A percentile compares a stretch with the other conserved stretches of the same genome.
Conservation (phyloP, 306 rosid species). For the Gastrolobium bilobum region DNA sequence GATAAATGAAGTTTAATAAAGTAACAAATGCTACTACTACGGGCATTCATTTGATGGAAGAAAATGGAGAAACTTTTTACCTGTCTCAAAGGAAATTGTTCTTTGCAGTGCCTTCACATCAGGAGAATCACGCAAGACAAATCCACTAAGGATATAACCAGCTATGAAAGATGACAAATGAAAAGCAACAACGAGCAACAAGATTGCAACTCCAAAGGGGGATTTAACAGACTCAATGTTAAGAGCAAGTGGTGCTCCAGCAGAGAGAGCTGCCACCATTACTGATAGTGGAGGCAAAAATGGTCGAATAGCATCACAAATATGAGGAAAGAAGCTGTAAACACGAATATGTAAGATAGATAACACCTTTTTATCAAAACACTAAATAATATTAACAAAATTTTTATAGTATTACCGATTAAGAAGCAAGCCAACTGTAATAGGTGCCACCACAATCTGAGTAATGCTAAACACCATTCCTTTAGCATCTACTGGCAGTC, state of each 20-base stretch:
- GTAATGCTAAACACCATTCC: constrained; percentile 95
- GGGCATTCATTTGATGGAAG: constrained; percentile 27
- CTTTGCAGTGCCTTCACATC: constrained; percentile 79
- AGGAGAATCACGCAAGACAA: constrained; percentile 60
- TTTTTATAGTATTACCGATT: constrained; percentile 67
- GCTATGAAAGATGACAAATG: constrained; percentile 74
- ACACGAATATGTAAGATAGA: constrained; percentile 35
- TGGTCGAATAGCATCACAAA: constrained; percentile 75
- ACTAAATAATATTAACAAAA: neutral
- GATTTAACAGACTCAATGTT: constrained; percentile 74
- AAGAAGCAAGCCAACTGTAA: constrained; percentile 83
- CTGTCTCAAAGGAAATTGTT: constrained; percentile 90
- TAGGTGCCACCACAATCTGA: constrained; percentile 91
- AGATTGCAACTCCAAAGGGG: constrained; percentile 70
- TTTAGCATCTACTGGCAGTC: constrained; percentile 92
- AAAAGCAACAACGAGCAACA: constrained; percentile 64
- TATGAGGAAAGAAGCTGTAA: constrained; percentile 74
- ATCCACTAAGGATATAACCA: constrained; percentile 74
- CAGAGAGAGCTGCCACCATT: constrained; percentile 76
- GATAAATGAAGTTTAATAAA: constrained; percentile 33
- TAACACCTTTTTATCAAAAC: constrained; percentile 36
- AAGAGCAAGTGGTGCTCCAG: constrained; percentile 92
- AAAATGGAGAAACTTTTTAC: constrained; percentile 48
- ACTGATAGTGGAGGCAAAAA: constrained; percentile 86
- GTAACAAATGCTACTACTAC: neutral